Conservation (phyloP, 2,329 filamentous ascomycete genomes). For the Claviceps digitariae region DNA sequence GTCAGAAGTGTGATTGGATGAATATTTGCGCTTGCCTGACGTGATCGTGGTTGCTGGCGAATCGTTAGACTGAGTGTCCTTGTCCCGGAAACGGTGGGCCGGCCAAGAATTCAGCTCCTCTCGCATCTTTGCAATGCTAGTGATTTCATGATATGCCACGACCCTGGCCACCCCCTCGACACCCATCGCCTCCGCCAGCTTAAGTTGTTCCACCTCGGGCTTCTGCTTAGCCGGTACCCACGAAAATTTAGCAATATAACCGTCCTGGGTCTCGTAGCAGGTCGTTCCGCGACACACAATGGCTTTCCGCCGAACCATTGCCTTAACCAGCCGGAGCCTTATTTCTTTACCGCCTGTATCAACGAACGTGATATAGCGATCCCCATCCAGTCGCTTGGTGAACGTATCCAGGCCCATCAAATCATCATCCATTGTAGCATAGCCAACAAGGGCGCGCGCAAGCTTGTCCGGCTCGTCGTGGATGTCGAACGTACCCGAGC, state of each 20-base stretch:
- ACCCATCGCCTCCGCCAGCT: constrained; percentile 6
- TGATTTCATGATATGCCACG: constrained; percentile 7
- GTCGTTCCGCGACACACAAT: constrained; percentile 10
- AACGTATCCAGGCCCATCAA: constrained; percentile 8
- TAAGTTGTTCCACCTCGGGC: constrained; percentile 9
- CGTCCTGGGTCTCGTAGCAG: constrained; percentile 6
- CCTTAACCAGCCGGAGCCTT: background rate
- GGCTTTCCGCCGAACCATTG: constrained; percentile 5
- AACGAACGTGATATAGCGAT: constrained; percentile 2
- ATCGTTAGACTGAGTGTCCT: constrained; percentile 3
- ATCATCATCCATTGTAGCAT: constrained; percentile 9
- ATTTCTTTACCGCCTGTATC: constrained; percentile 1
- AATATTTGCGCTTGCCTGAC: constrained; percentile 4
- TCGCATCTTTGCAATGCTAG: constrained; percentile 7
- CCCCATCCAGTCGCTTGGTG: background rate
- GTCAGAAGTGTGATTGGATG: constrained; percentile 3
- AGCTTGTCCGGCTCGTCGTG: constrained; percentile 8
- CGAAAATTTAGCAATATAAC: constrained; percentile 10
- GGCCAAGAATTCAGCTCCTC: constrained; percentile 5
- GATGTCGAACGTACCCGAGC: constrained; percentile 8
- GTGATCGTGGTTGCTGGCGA: background rate
- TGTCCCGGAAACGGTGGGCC: constrained; percentile 3
- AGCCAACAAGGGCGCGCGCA: constrained; percentile 10
- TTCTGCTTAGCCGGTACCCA: constrained; percentile 2
- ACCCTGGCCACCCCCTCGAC: constrained; percentile 9